Evolutionary conservation across 192 early-diverging fungal species (phyloP), one percentile per base, ranked within the genome.

Genomic region (Backusella sp.): DNA sequence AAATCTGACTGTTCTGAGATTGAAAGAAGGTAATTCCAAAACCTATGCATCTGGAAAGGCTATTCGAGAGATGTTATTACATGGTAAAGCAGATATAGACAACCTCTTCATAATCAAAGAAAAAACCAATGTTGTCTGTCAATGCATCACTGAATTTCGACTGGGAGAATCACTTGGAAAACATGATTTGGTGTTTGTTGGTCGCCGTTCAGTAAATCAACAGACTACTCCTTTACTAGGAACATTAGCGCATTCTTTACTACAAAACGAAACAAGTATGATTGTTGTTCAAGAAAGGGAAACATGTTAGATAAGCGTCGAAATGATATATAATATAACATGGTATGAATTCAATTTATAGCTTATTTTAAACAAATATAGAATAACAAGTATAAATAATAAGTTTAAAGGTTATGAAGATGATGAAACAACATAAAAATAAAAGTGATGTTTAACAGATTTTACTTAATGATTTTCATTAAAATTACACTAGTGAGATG

Each of bases 1-100:
- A 11, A 82, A 83, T 66, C 86, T 92, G 1, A 79, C 86, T 0
- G 76, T 92, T 4, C 78, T 89, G 68, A 83, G 89, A 44, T 76
- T 87, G 8, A 59, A 59, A 19, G 56, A 23, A 9, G 11, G 56
- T 0, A 14, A 19, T 59, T 59, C 56, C 8, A 68, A 36, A 11
- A 37, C 36, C 6, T 68, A 68, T 37, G 67, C 67, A 37, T 68
- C 67, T 39, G 34, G 35, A 68, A 37, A 68, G 36, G 34, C 67
- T 21, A 37, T 68, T 39, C 35, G 21, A 21, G 36, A 68, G 41
- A n/a, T 17, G 1, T 4, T 68, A n/a, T 68, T 12, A 4, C 21
- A n/a, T 36, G 21, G 9, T 23, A 68, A 5, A 41, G 6, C 26
- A 36, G 8, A 68, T 37, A 68, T 35, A 23, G n/a, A 68, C 7